These are phyloP conservation scores for Kodamaea kaohsiungensis DNA, from an alignment of 805 yeast genomes.

Conservation along the genomic window DNA sequence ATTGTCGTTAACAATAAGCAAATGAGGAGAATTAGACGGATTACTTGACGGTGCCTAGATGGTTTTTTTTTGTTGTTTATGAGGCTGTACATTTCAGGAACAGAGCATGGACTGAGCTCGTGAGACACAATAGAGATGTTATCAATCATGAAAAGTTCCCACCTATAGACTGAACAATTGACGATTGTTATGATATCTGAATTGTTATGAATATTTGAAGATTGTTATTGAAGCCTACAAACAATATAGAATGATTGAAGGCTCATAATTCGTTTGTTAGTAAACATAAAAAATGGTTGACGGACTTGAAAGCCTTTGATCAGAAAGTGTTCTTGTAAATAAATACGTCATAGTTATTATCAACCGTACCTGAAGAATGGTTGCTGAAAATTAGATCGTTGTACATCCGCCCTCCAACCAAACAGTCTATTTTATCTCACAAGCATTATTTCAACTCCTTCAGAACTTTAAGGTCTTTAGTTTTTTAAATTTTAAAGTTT, in stretches of 20 bases:
- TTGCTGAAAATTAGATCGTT: background rate
- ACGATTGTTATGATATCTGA: background rate
- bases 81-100: background rate
- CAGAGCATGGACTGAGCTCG: background rate
- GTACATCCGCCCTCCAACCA: background rate
- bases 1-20: background rate
- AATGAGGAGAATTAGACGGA: background rate
- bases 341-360: background rate
- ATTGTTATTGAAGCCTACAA: too few relatives aligned
- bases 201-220: too few relatives aligned
- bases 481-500: too few relatives aligned
- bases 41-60: background rate
- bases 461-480: too few relatives aligned
- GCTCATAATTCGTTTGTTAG: background rate
- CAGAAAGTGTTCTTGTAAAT: background rate
- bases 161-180: too few relatives aligned
- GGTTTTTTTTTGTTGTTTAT: background rate
- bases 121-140: background rate
- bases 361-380: background rate
- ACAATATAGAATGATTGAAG: too few relatives aligned
- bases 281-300: background rate
- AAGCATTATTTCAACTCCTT: too few relatives aligned
- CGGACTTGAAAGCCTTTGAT: too few relatives aligned
- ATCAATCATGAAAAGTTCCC: too few relatives aligned
- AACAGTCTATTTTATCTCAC: too few relatives aligned